Evolutionary conservation across 108 stramenopile species (phyloP), one percentile per base, ranked within the genome.

Genomic region (Nitzschia putrida): DNA sequence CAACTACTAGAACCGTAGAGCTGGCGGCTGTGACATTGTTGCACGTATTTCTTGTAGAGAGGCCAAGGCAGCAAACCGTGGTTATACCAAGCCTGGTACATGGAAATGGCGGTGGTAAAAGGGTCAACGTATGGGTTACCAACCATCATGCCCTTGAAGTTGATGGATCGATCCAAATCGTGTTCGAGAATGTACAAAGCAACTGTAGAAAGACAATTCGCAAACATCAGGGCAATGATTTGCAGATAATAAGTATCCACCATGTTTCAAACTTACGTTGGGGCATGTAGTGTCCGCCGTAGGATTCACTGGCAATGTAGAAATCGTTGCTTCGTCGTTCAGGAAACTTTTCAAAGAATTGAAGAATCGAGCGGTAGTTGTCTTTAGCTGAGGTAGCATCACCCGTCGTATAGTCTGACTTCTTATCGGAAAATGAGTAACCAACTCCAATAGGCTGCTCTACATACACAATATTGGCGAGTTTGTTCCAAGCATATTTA

Each of bases 51-150:
- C 14, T 77, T 64, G 52, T 79, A 89, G 0, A 81, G 49, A 10
- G 87, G 83, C 72, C 77, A 65, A 11, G 88, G 61, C 16, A 92
- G 42, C 21, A 89, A 74, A n/a, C 89, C 87, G 40, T 88, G 83
- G 40, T 68, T 57, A 52, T 80, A 87, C 42, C 69, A 84, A 7
- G 86, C 54, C 29, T 76, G 51, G 60, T 83, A 75, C 66, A 69
- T 80, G 26, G 85, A 78, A 14, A 83, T 82, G 44, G 73, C 42
- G 43, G 79, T 83, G 22, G 82, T 69, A 53, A 67, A 83, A 0
- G 71, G 71, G 49, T 83, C 79, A 7, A 76, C 79, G 47, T 68
- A 86, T n/a, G 81, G 81, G 67, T 86, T 86, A 14, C 85, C 85
- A 8, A 83, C 74, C 26, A 78, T 51, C 67, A 87, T 72, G 6